Conservation (phyloP, 1,139 yeast species). For the Geotrichum reessii region DNA sequence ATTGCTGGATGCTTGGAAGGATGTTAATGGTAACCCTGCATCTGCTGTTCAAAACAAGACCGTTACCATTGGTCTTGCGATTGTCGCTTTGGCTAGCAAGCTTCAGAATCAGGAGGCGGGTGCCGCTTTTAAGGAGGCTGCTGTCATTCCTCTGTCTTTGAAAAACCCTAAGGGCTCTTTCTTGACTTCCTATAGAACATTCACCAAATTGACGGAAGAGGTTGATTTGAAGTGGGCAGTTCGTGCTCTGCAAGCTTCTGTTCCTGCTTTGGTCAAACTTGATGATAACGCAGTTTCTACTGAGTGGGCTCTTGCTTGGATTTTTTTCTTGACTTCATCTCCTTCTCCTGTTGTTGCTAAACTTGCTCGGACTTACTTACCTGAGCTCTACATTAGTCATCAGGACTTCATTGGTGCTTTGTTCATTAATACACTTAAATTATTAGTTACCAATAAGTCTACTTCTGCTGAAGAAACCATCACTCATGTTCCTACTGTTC, state of each 20-base stretch:
- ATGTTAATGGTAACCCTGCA: constrained; percentile 37
- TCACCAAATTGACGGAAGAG: constrained; percentile 23
- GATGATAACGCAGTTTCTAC: constrained; percentile 14
- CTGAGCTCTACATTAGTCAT: constrained; percentile 10
- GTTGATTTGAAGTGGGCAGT: constrained; percentile 29
- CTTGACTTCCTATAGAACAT: constrained; percentile 23
- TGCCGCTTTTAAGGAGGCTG: constrained; percentile 5
- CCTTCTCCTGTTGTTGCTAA: constrained; percentile 25
- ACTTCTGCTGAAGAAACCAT: constrained; percentile 13
- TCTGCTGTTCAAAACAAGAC: constrained; percentile 33
- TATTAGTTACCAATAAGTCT: constrained; percentile 16
- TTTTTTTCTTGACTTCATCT: constrained; percentile 26
- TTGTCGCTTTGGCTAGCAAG: constrained; percentile 27
- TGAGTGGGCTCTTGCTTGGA: constrained; percentile 30
- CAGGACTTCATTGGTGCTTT: constrained; percentile 21
- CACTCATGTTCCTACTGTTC: constrained; percentile 12
- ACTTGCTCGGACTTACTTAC: constrained; percentile 19
- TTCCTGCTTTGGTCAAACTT: constrained; percentile 28
- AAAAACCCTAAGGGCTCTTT: constrained; percentile 23
- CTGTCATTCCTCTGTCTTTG: constrained; percentile 12
- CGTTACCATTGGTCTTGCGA: constrained; percentile 31
- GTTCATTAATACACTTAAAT: constrained; percentile 20
- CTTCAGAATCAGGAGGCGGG: constrained; percentile 21
- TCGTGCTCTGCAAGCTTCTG: constrained; percentile 23
- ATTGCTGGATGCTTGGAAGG: constrained; percentile 31